Base-by-base conservation (phyloP, 495 filamentous ascomycete species). In the Xylaria intraflava region DNA sequence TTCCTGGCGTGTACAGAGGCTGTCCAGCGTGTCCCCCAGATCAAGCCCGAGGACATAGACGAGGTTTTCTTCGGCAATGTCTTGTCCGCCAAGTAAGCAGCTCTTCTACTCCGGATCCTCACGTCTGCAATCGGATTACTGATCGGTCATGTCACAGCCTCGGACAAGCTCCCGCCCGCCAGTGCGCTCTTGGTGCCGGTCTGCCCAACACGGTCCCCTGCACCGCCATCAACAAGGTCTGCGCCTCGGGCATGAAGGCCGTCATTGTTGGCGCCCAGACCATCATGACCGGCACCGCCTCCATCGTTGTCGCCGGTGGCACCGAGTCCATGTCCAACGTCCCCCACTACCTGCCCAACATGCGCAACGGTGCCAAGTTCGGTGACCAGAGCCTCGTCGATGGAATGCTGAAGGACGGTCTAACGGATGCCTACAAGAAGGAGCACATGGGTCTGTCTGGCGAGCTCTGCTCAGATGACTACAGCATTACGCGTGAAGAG, bases 21-120 rank as follows among this genome's bases (percentile, higher is more conserved):
- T 53, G 75, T 98, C 58, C 83, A 89, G 67, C 85, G 87, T 59
- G 89, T 87, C 30, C 86, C 92, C 52, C 83, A 84, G 57, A 80
- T 98, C 72, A 87, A 92, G 68, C 77, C 89, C 41, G 79, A 86
- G 53, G 79, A 93, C 67, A 89, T 98, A 20, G 82, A 97, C 66
- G 93, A 98, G 65, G 88, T 97, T 65, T 94, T 93, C 79, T 93
- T 95, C 62, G 93, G 93, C 65, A 98, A 98, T 78, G 93, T 98
- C 48, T 80, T 98, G 60, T 94, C 90, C 40, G 93, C 92, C 63
- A 90, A 90, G 91, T 96, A 78, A 61, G 79, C 65, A 83, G 76
- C 61, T 80, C 81, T 11, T 57, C 29, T 14, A 29, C 42, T 11
- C 12, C 29, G 16, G 36, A 36, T 52, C 40, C 50, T 10, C 20